These are phyloP conservation scores for Irpex sp. DNA, from an alignment of 1,284 basidiomycete species.

Conservation along the genomic window DNA sequence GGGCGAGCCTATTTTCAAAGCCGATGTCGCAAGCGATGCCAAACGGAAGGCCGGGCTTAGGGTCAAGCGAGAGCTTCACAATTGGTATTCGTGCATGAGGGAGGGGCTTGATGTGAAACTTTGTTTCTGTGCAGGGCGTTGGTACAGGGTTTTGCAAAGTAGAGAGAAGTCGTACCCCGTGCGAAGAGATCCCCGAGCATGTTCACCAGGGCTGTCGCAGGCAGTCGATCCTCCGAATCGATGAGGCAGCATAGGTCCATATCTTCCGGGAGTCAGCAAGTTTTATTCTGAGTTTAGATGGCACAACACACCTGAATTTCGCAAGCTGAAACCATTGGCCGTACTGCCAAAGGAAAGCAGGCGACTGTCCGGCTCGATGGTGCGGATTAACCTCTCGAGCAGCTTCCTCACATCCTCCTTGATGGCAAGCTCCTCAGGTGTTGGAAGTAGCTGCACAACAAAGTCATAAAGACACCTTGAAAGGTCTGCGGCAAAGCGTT, in stretches of 20 bases:
- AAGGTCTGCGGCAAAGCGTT: conserved; percentile 64
- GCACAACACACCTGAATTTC: conserved; percentile 82
- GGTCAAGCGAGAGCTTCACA: conserved; percentile 92
- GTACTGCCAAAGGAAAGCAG: conserved; percentile 94
- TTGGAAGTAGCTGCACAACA: conserved; percentile 87
- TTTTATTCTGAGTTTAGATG: no score
- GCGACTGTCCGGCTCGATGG: conserved; percentile 89
- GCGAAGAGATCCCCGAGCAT: conserved; percentile 93
- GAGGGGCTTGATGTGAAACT: conserved; percentile 95
- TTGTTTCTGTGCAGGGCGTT: conserved; percentile 67
- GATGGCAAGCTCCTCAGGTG: conserved; percentile 83
- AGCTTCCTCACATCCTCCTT: conserved; percentile 96
- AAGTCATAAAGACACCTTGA: conserved; percentile 77
- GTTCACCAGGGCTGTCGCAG: conserved; percentile 89
- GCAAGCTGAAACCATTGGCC: conserved; percentile 90
- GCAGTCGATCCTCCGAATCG: conserved; percentile 73
- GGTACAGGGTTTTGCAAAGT: not conserved
- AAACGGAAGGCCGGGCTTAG: conserved; percentile 84
- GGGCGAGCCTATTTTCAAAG: conserved; percentile 94
- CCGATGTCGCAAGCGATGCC: conserved; percentile 98
- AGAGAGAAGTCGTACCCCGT: conserved; percentile 57
- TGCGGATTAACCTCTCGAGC: conserved; percentile 91
- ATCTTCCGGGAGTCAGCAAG: conserved; percentile 54
- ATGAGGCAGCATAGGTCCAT: conserved; percentile 99
- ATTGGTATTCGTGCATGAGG: conserved; percentile 98